Percentiles rank a stretch among this genome's conserved stretches.
Evolutionary conservation across 2,329 filamentous ascomycete genomes (phyloP).

Genomic region (Penicillium occitanis): DNA sequence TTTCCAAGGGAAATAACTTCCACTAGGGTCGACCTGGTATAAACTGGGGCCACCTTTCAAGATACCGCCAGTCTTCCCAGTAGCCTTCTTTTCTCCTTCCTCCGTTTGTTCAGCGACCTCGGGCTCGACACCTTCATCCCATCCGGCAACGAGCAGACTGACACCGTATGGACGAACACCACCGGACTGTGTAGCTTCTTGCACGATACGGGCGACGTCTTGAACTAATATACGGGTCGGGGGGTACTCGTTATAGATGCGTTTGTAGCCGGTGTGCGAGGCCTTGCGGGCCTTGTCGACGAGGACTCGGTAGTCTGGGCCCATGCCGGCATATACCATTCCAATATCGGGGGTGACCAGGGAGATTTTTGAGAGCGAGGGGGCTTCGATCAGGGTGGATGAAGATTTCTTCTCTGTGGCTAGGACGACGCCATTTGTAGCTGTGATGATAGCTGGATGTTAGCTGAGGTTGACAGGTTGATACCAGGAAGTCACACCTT

Average conservation of each 20-base stretch:
- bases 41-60: slow-evolving; percentile 94
- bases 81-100: slow-evolving; percentile 63
- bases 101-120: slow-evolving; percentile 66
- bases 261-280: slow-evolving; percentile 97
- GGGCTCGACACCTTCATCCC: slow-evolving; percentile 94
- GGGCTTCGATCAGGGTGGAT: slow-evolving; percentile 91
- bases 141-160: slow-evolving; percentile 90
- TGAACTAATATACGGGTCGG: slow-evolving; percentile 98
- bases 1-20: slow-evolving; percentile 99
- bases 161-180: slow-evolving; percentile 97
- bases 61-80: slow-evolving; percentile 90
- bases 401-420: slow-evolving; percentile 99
- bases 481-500: slow-evolving; percentile 61
- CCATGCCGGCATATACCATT: slow-evolving; percentile 99
- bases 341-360: slow-evolving; percentile 98
- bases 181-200: slow-evolving; percentile 96
- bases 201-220: slow-evolving; percentile 96
- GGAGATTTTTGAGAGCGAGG: slow-evolving; percentile 94
- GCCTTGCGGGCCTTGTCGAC: slow-evolving; percentile 98
- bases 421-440: slow-evolving; percentile 97
- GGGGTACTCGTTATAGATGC: slow-evolving; percentile 99
- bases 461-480: neutral
- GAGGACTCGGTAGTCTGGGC: slow-evolving; percentile 94
- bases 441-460: slow-evolving; percentile 54
- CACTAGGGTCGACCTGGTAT: slow-evolving; percentile 98